phyloP scores from a whole-genome alignment of 495 filamentous ascomycete species.

The Aspergillus cristatus region DNA sequence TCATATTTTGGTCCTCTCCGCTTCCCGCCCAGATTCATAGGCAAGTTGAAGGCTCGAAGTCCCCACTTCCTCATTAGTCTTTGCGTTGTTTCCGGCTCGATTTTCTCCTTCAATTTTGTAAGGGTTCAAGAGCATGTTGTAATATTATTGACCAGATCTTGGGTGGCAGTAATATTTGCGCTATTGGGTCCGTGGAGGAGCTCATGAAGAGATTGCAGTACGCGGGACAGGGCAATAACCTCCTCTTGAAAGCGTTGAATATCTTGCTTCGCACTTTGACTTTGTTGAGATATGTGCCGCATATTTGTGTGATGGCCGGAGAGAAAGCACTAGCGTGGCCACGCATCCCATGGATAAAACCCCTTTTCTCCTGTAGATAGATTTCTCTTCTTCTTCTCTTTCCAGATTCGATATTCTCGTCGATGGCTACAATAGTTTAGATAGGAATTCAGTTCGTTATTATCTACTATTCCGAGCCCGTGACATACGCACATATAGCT shows the following conservation, averaged over 20 bases:
- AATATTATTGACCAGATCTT: slow-evolving; percentile 8
- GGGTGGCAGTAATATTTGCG: slow-evolving; percentile 4
- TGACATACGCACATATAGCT: too few relatives aligned
- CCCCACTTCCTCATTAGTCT: slow-evolving; percentile 22
- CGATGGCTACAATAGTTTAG: too few relatives aligned
- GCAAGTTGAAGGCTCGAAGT: slow-evolving; percentile 32
- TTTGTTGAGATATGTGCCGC: slow-evolving; percentile 17
- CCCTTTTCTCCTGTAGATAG: too few relatives aligned
- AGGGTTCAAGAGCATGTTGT: slow-evolving; percentile 21
- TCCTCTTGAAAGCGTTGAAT: slow-evolving; percentile 20
- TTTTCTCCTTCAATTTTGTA: slow-evolving; percentile 18
- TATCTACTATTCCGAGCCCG: too few relatives aligned
- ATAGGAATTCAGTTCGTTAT: too few relatives aligned
- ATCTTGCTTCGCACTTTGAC: slow-evolving; percentile 26
- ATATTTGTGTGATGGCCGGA: slow-evolving; percentile 18
- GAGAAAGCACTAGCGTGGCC: too few relatives aligned
- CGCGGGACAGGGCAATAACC: slow-evolving; percentile 14
- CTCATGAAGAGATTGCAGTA: slow-evolving; percentile 12
- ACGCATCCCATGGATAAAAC: too few relatives aligned
- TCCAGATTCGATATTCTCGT: too few relatives aligned
- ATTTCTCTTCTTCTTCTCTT: too few relatives aligned
- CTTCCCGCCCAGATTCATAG: too few relatives aligned
- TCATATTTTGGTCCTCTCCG: too few relatives aligned
- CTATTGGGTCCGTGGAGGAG: too few relatives aligned
- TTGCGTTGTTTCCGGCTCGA: slow-evolving; percentile 18